Conservation (phyloP, 306 rosid species). For the Gillenia trifoliata region DNA sequence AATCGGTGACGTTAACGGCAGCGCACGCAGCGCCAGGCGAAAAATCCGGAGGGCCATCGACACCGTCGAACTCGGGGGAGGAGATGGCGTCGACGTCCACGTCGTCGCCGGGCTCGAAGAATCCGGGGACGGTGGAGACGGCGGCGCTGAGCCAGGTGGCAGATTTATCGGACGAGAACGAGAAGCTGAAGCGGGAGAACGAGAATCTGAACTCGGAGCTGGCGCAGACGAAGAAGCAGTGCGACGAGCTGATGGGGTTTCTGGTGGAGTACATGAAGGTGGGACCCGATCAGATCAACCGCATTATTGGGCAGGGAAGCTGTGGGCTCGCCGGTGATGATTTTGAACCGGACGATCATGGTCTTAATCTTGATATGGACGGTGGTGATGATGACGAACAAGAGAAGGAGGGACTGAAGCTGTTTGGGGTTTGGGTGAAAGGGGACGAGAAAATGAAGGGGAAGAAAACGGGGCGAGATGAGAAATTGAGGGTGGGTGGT, state of each 20-base stretch:
- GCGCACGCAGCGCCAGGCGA: neutral
- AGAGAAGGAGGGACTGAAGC: constrained; percentile 52
- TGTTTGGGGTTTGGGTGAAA: constrained; percentile 92
- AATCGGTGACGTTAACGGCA: constrained; percentile 18
- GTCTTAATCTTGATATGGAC: neutral
- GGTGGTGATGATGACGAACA: constrained; percentile 4
- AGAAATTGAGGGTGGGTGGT: constrained; percentile 37
- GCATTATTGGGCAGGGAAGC: constrained; percentile 44
- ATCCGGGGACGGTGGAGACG: constrained; percentile 61
- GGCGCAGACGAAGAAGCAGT: constrained; percentile 63
- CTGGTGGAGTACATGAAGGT: constrained; percentile 54
- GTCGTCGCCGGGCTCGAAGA: constrained; percentile 66
- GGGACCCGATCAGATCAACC: constrained; percentile 65
- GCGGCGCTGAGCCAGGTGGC: constrained; percentile 19
- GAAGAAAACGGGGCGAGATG: constrained; percentile 44
- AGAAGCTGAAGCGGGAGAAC: constrained; percentile 73
- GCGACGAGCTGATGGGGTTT: constrained; percentile 60
- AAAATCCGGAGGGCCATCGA: constrained; percentile 30
- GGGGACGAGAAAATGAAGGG: constrained; percentile 27
- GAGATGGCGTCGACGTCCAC: constrained; percentile 72
- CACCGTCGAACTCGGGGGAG: constrained; percentile 64
- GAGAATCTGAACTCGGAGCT: constrained; percentile 58
- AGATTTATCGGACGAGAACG: constrained; percentile 62
- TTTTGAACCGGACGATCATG: neutral
- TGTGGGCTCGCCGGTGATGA: constrained; percentile 34